Conservation (phyloP, 73 alveolate genomes). For the Durusdinium trenchii region DNA sequence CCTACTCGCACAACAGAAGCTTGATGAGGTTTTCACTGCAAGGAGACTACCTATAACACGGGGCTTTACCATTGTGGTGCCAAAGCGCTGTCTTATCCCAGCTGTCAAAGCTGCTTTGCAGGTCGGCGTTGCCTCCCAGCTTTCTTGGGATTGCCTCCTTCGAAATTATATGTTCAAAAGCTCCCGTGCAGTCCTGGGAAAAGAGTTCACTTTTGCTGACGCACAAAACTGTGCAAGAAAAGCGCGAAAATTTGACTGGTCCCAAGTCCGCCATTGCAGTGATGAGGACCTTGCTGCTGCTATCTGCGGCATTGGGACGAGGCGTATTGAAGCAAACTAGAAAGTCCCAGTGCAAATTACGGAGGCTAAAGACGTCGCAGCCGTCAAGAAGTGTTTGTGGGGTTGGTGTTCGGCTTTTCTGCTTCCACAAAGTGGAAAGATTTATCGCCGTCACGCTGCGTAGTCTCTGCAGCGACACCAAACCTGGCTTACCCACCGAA, state of each 20-base stretch:
- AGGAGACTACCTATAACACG: background rate
- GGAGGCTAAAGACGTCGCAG: background rate
- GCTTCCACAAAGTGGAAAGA: background rate
- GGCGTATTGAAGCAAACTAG: constrained; percentile 8
- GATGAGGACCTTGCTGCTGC: background rate
- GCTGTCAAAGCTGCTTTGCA: background rate
- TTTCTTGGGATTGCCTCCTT: background rate
- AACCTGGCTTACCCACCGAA: background rate
- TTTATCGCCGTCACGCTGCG: background rate
- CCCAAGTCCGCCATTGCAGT: background rate
- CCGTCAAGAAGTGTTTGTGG: background rate
- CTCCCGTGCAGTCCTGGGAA: background rate
- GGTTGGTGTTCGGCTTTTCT: constrained; percentile 8
- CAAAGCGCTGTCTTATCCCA: background rate
- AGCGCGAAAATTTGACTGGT: background rate
- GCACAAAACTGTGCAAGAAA: background rate
- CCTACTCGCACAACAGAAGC: background rate
- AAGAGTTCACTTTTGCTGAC: background rate
- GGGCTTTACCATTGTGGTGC: background rate
- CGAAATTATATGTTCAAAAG: background rate
- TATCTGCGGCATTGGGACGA: background rate
- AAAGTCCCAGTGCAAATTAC: background rate
- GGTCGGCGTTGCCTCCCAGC: background rate
- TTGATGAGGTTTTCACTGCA: background rate
- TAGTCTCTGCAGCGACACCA: background rate